Conservation (phyloP, 2,329 filamentous ascomycete species). For the Parafenestella ontariensis region DNA sequence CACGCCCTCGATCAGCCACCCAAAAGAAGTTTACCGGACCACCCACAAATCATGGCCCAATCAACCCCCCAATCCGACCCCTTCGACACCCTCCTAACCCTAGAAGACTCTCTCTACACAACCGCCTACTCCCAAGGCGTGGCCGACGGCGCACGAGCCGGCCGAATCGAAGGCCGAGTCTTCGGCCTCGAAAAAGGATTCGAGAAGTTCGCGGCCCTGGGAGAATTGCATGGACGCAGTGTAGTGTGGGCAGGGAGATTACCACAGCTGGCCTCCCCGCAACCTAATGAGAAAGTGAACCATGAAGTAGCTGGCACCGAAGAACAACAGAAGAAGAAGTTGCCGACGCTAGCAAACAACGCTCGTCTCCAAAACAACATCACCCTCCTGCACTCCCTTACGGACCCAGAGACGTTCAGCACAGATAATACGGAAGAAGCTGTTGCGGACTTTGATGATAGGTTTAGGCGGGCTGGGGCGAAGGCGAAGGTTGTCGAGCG, state of each 20-base stretch:
- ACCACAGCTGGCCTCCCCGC: conserved; percentile 13
- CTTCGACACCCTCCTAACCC: conserved; percentile 64
- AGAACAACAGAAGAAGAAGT: conserved; percentile 14
- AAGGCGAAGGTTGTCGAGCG: conserved; percentile 87
- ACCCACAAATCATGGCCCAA: conserved; percentile 5
- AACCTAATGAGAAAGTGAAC: not conserved
- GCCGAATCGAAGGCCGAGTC: conserved; percentile 84
- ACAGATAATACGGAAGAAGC: conserved; percentile 87
- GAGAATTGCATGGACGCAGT: conserved; percentile 77
- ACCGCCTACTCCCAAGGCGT: conserved; percentile 80
- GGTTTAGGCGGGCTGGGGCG: conserved; percentile 79
- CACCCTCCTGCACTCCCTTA: conserved; percentile 74
- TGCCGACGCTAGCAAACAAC: conserved; percentile 62
- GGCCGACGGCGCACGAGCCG: conserved; percentile 76
- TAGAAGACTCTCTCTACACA: conserved; percentile 76
- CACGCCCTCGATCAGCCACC: too few species aligned
- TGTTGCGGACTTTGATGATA: conserved; percentile 90
- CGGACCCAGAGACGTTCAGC: conserved; percentile 78
- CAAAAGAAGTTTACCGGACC: not conserved
- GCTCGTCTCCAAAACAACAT: conserved; percentile 79
- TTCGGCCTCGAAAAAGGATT: conserved; percentile 94
- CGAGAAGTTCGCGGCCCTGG: conserved; percentile 86
- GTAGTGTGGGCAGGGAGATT: conserved; percentile 83
- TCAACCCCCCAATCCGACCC: conserved; percentile 47
- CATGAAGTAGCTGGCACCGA: not conserved